These are phyloP conservation scores for Haplosporangium sp. DNA, from an alignment of 371 early-diverging fungal genomes.

Conservation along the genomic window DNA sequence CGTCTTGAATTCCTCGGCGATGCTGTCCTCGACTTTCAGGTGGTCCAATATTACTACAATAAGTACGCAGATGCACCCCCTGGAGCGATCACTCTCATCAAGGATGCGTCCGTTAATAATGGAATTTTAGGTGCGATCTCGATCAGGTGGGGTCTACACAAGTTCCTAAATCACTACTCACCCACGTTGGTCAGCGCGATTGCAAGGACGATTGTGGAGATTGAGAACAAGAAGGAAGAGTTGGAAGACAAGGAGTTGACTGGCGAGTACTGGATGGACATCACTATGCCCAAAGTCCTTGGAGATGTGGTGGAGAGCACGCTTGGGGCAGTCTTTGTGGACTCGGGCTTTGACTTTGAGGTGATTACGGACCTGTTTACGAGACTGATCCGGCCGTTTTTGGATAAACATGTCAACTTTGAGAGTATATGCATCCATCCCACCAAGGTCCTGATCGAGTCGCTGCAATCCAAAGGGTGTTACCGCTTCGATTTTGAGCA, in stretches of 20 bases:
- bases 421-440: constrained; percentile 67
- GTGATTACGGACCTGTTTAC: constrained; percentile 63
- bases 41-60: constrained; percentile 77
- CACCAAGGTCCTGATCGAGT: constrained; percentile 29
- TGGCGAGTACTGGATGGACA: constrained; percentile 77
- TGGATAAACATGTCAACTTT: constrained; percentile 65
- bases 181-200: constrained; percentile 62
- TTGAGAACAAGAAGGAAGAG: constrained; percentile 54
- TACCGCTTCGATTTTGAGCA: constrained; percentile 14
- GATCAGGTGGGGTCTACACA: constrained; percentile 69
- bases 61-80: constrained; percentile 70
- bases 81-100: constrained; percentile 77
- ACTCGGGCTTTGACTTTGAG: constrained; percentile 76
- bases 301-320: constrained; percentile 91
- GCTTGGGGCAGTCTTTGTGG: constrained; percentile 91
- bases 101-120: constrained; percentile 91
- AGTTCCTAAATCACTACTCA: constrained; percentile 75
- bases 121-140: constrained; percentile 83
- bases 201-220: constrained; percentile 55
- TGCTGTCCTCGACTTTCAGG: constrained; percentile 87
- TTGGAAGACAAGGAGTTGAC: constrained; percentile 26
- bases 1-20: constrained; percentile 97
- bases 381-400: constrained; percentile 63
- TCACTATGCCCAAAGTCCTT: constrained; percentile 86
- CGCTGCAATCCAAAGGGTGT: constrained; percentile 32